Conservation (phyloP, 352 stramenopile species). For the Plasmopara muralis region DNA sequence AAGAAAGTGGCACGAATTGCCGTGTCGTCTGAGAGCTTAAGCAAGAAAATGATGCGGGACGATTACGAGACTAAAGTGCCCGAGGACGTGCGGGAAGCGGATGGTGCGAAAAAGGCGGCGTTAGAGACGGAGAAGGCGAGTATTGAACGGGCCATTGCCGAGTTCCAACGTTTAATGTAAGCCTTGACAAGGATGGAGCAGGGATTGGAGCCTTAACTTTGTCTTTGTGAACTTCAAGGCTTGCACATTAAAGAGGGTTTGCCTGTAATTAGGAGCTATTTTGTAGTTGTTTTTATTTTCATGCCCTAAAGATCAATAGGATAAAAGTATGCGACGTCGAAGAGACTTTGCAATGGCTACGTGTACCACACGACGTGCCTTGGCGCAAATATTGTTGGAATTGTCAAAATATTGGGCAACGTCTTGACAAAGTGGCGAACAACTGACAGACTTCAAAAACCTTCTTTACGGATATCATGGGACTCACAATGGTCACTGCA, state of each 20-base stretch:
- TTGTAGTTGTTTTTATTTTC: too few species aligned
- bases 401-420: slow-evolving; percentile 46
- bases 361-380: slow-evolving; percentile 72
- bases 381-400: slow-evolving; percentile 59
- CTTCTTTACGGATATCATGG: slow-evolving; percentile 68
- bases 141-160: slow-evolving; percentile 67
- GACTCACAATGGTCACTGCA: slow-evolving; percentile 54
- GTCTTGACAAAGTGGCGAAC: slow-evolving; percentile 49
- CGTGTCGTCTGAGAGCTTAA: slow-evolving; percentile 58
- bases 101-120: slow-evolving; percentile 71
- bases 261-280: too few species aligned
- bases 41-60: slow-evolving; percentile 77
- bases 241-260: too few species aligned
- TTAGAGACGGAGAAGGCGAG: slow-evolving; percentile 76
- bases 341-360: slow-evolving; percentile 76
- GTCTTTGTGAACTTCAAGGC: too few species aligned
- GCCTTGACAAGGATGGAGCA: too few species aligned
- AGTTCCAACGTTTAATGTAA: slow-evolving; percentile 74
- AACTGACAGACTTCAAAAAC: slow-evolving; percentile 55
- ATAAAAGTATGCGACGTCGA: slow-evolving; percentile 28
- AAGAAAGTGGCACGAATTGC: slow-evolving; percentile 84
- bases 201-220: too few species aligned
- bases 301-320: too few species aligned
- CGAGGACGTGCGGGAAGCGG: slow-evolving; percentile 67
- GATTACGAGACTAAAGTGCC: slow-evolving; percentile 80